These are phyloP conservation scores for Hsuehochloa calcarea DNA, from an alignment of 176 grass and related monocot species.

Conservation along the genomic window DNA sequence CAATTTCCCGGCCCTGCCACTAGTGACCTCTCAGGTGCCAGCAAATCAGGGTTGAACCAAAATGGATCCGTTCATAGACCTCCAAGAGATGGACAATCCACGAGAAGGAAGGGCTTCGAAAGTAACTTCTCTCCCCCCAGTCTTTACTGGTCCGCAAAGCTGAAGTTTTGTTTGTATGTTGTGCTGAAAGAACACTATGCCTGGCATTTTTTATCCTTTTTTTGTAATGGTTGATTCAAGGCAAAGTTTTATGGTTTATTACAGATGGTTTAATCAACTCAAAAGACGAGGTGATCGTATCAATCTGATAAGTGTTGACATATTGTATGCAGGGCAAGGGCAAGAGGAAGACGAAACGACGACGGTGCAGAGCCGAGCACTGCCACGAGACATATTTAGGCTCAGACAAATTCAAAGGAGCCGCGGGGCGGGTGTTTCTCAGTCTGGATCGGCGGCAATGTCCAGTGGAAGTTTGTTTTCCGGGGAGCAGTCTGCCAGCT, in stretches of 20 bases:
- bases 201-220: not conserved
- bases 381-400: slow-evolving; percentile 81
- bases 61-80: slow-evolving; percentile 70
- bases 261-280: not conserved
- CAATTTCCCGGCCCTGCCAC: slow-evolving; percentile 45
- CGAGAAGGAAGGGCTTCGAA: slow-evolving; percentile 57
- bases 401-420: slow-evolving; percentile 83
- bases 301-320: not conserved
- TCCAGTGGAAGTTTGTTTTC: slow-evolving; percentile 82
- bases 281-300: not conserved
- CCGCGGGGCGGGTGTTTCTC: slow-evolving; percentile 46
- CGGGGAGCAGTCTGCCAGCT: slow-evolving; percentile 74
- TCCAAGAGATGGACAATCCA: slow-evolving; percentile 49
- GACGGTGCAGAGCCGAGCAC: slow-evolving; percentile 51
- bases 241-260: not conserved
- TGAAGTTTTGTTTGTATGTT: not conserved
- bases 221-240: not conserved
- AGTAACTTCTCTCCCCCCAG: slow-evolving; percentile 29
- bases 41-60: slow-evolving; percentile 59
- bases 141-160: not conserved
- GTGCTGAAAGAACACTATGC: not conserved
- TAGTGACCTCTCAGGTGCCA: slow-evolving; percentile 41
- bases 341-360: slow-evolving; percentile 78
- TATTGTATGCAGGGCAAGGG: slow-evolving; percentile 34
- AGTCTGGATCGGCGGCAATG: slow-evolving; percentile 74